A percentile compares a stretch with the other conserved stretches of the same genome.
Conservation (phyloP, 2,329 filamentous ascomycete genomes). For the Penicillium crustosum region DNA sequence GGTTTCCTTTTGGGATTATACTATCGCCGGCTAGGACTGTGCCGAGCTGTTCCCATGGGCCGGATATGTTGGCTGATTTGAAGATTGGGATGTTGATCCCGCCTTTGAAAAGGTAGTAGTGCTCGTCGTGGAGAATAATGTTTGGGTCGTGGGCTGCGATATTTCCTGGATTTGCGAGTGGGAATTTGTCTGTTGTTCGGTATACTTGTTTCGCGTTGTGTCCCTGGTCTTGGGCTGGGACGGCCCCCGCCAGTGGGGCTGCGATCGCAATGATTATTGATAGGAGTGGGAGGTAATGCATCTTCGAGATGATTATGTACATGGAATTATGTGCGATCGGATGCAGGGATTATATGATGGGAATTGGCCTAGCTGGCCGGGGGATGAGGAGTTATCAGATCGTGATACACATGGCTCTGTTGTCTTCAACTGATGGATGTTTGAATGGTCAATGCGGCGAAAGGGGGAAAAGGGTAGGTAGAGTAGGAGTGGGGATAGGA, state of each 20-base stretch:
- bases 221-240: background rate
- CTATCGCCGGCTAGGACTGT: constrained; percentile 33
- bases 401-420: constrained; percentile 1
- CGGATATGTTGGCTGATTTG: constrained; percentile 22
- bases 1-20: constrained; percentile 32
- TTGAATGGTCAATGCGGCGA: background rate
- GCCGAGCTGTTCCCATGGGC: constrained; percentile 37
- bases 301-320: constrained; percentile 1
- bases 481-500: background rate
- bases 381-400: background rate
- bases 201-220: constrained; percentile 18
- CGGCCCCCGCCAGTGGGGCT: background rate
- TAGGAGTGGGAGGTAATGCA: constrained; percentile 1
- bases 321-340: background rate
- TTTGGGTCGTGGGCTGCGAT: constrained; percentile 37
- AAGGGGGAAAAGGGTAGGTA: background rate
- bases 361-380: background rate
- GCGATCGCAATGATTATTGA: constrained; percentile 5
- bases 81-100: constrained; percentile 18
- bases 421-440: background rate
- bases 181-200: constrained; percentile 28
- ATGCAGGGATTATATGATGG: background rate
- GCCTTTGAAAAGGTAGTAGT: constrained; percentile 39
- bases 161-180: constrained; percentile 31
- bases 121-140: constrained; percentile 29